Evolutionary conservation across 1,284 basidiomycete species (phyloP).

Genomic region (Cutaneotrichosporon arboriforme): DNA sequence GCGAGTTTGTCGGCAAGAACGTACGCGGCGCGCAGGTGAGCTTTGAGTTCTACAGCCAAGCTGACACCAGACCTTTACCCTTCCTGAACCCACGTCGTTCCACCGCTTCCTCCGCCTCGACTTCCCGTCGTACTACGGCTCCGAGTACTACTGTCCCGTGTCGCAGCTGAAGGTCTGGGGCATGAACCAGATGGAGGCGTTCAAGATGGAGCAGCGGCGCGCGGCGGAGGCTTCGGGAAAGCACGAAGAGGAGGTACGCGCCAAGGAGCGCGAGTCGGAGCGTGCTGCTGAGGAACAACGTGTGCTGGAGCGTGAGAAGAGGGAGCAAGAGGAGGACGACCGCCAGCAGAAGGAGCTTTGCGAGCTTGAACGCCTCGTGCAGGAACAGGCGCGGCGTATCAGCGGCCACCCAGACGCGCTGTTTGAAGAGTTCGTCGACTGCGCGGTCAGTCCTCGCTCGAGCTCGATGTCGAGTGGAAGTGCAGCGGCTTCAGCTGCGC

Average conservation of each 20-base stretch:
- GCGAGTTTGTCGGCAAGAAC: conserved; percentile 81
- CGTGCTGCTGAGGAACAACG: conserved; percentile 30
- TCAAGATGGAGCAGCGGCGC: conserved; percentile 69
- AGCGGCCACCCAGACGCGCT: conserved; percentile 9
- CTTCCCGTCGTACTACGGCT: conserved; percentile 88
- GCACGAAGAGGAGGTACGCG: conserved; percentile 27
- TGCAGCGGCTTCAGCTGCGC: not conserved
- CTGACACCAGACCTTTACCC: conserved; percentile 63
- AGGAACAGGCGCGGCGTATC: conserved; percentile 28
- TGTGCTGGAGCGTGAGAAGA: conserved; percentile 16
- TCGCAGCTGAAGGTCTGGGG: conserved; percentile 91
- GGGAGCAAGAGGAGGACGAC: conserved; percentile 24
- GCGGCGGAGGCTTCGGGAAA: conserved; percentile 22
- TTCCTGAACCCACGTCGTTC: conserved; percentile 62
- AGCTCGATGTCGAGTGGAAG: not conserved
- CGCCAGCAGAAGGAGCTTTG: conserved; percentile 33
- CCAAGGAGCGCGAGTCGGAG: conserved; percentile 24
- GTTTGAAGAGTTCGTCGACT: conserved; percentile 6
- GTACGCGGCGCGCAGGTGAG: conserved; percentile 83
- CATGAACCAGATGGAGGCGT: conserved; percentile 92
- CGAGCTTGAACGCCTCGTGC: conserved; percentile 35
- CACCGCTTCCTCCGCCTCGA: conserved; percentile 92
- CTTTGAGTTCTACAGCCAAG: not conserved
- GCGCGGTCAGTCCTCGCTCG: not conserved
- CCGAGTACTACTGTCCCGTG: conserved; percentile 93